These are phyloP conservation scores for Dactylellina cionopaga DNA, from an alignment of 2,329 filamentous ascomycete species.

Conservation along the genomic window DNA sequence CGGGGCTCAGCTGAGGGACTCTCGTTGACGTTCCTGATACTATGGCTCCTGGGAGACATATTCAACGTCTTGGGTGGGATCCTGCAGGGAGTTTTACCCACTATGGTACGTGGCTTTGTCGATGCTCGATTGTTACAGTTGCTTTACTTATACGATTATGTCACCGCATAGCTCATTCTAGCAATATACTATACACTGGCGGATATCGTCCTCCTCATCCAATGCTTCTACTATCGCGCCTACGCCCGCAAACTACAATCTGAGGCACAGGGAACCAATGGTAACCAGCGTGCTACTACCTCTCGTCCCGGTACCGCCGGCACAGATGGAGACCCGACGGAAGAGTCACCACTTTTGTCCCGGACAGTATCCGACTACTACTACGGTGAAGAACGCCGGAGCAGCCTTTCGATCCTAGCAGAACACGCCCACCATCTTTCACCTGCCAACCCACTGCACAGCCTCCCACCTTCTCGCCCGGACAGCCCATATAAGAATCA, in stretches of 20 bases:
- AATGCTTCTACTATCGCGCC: constrained; percentile 91
- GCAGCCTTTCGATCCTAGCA: constrained; percentile 71
- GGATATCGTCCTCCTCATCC: constrained; percentile 84
- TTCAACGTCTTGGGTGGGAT: constrained; percentile 97
- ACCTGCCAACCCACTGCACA: constrained; percentile 81
- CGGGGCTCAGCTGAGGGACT: constrained; percentile 85
- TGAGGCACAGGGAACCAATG: constrained; percentile 52
- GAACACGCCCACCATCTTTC: constrained; percentile 74
- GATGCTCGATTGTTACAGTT: not conserved
- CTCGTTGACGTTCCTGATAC: constrained; percentile 87
- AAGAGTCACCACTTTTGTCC: constrained; percentile 67
- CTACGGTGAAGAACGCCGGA: constrained; percentile 65
- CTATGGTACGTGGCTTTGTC: constrained; percentile 72
- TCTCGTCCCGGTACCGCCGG: constrained; percentile 59
- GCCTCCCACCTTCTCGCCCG: constrained; percentile 62
- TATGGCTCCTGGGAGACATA: constrained; percentile 93
- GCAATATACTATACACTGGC: constrained; percentile 93
- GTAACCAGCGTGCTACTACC: constrained; percentile 29
- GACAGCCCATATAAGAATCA: constrained; percentile 46
- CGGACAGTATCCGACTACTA: constrained; percentile 58
- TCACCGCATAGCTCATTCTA: constrained; percentile 81
- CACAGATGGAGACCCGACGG: constrained; percentile 57
- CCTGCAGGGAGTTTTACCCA: constrained; percentile 88
- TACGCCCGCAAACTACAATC: constrained; percentile 61
- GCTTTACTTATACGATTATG: not conserved